Conservation (phyloP, 1,139 yeast genomes). For the Pichia sp. region DNA sequence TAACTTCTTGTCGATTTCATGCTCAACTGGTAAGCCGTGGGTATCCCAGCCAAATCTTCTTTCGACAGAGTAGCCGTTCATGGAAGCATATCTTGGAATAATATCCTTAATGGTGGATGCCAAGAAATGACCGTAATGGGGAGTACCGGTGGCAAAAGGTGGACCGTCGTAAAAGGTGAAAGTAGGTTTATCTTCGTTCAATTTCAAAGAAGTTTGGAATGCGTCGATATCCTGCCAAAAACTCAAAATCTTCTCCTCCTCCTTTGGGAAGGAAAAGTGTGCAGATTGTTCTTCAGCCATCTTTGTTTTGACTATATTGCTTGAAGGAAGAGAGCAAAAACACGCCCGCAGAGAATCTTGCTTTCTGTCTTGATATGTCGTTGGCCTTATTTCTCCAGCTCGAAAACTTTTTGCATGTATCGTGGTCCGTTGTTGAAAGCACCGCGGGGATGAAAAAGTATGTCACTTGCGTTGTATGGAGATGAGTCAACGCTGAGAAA, state of each 20-base stretch:
- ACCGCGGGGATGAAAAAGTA: background rate
- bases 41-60: conserved; percentile 99
- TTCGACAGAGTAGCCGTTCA: conserved; percentile 94
- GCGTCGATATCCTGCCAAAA: conserved; percentile 92
- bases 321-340: no score
- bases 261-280: conserved; percentile 66
- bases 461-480: background rate
- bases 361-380: background rate
- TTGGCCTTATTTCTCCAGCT: background rate
- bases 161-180: conserved; percentile 98
- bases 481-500: background rate
- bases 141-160: conserved; percentile 98
- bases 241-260: conserved; percentile 75
- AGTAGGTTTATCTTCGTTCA: conserved; percentile 80
- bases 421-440: background rate
- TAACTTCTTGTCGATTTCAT: conserved; percentile 95
- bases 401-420: background rate
- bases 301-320: background rate
- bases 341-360: background rate
- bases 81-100: conserved; percentile 95
- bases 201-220: conserved; percentile 78
- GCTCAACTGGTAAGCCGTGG: conserved; percentile 97
- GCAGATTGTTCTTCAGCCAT: conserved; percentile 29
- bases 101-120: conserved; percentile 97
- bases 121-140: conserved; percentile 96